Evolutionary conservation across 2,329 filamentous ascomycete species (phyloP).

Genomic region (Alternaria triticina): DNA sequence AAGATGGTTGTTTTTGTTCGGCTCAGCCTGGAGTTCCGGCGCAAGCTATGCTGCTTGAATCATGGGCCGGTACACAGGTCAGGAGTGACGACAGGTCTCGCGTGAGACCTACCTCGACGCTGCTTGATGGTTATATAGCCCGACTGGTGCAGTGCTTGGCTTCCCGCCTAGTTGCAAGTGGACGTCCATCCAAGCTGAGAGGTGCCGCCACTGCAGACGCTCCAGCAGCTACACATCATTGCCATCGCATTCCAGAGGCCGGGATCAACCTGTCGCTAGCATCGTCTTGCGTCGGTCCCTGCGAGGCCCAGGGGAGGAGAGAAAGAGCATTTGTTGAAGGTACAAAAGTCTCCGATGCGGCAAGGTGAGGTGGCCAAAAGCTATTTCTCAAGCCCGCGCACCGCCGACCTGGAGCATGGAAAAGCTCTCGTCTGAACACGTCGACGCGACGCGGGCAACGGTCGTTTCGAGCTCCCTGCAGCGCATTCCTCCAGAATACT

Average conservation of each 20-base stretch:
- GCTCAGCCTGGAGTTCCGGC: constrained; percentile 22
- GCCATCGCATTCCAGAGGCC: constrained; percentile 27
- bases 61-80: constrained; percentile 1
- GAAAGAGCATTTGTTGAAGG: constrained; percentile 36
- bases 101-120: neutral
- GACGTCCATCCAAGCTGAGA: constrained; percentile 40
- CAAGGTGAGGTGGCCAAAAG: constrained; percentile 32
- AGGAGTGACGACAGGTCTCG: neutral
- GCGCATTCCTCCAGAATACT: constrained; percentile 29
- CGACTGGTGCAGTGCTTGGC: constrained; percentile 31
- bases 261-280: constrained; percentile 26
- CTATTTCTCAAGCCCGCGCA: constrained; percentile 31
- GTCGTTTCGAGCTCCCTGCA: constrained; percentile 34
- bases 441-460: constrained; percentile 21
- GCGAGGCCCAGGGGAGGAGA: constrained; percentile 31
- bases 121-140: constrained; percentile 4
- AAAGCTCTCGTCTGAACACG: constrained; percentile 20
- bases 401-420: constrained; percentile 30
- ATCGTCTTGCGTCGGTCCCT: constrained; percentile 23
- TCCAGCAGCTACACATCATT: constrained; percentile 30
- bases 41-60: constrained; percentile 10
- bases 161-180: constrained; percentile 24
- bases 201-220: constrained; percentile 32
- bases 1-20: constrained; percentile 17
- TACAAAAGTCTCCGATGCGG: constrained; percentile 28